These are phyloP conservation scores for Paraphaeosphaeria minitans DNA, from an alignment of 2,329 filamentous ascomycete genomes.

Conservation along the genomic window DNA sequence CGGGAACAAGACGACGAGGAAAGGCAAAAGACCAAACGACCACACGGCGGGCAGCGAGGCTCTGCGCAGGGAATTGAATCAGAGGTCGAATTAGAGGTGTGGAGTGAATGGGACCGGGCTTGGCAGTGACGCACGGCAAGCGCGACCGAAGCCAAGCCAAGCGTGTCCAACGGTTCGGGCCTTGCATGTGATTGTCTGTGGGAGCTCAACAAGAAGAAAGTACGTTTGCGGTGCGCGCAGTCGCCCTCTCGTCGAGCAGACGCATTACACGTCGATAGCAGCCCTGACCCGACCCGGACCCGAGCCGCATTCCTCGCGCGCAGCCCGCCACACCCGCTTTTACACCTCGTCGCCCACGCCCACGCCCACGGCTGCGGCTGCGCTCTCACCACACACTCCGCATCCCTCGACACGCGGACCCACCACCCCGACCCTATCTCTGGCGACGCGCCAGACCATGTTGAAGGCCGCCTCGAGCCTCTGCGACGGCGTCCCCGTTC, in stretches of 20 bases:
- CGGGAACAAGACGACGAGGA: not conserved
- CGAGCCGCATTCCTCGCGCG: not conserved
- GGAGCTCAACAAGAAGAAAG: conserved; percentile 10
- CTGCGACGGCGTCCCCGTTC: not conserved
- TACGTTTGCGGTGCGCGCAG: conserved; percentile 6
- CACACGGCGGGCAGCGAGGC: not conserved
- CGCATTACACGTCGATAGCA: conserved; percentile 5
- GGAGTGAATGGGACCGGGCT: conserved; percentile 12
- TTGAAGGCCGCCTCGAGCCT: not conserved
- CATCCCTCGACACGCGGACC: conserved; percentile 2
- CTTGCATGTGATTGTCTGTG: conserved; percentile 13
- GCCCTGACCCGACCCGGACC: not conserved
- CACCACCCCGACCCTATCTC: not conserved
- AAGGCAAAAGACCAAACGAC: not conserved
- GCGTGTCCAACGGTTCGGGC: conserved; percentile 4
- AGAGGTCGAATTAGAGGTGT: conserved; percentile 15
- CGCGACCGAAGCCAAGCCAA: not conserved
- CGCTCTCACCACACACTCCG: not conserved
- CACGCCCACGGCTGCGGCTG: not conserved
- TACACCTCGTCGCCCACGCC: not conserved
- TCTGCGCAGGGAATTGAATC: not conserved
- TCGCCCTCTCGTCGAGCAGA: not conserved
- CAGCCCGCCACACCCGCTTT: not conserved
- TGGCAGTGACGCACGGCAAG: conserved; percentile 12
- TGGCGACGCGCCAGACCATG: conserved; percentile 15